These are phyloP conservation scores for Cenococcum geophilum DNA, from an alignment of 495 filamentous ascomycete species.

Conservation along the genomic window DNA sequence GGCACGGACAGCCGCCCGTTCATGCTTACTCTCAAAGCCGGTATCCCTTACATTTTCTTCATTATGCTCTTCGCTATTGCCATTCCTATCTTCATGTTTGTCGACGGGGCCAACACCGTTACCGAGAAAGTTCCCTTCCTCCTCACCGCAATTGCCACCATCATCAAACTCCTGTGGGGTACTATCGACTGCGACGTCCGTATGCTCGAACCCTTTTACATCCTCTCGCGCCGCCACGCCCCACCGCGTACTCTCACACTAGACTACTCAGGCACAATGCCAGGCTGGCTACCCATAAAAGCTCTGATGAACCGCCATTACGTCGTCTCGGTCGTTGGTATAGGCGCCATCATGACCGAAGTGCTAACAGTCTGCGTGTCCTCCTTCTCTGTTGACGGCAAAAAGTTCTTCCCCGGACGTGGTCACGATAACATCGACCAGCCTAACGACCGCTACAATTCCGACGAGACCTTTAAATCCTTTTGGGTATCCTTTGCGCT, in stretches of 20 bases:
- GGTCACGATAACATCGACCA: slow-evolving; percentile 22
- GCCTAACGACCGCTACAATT: slow-evolving; percentile 38
- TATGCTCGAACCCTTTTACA: slow-evolving; percentile 70
- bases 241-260: slow-evolving; percentile 57
- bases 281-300: slow-evolving; percentile 56
- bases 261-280: slow-evolving; percentile 65
- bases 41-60: slow-evolving; percentile 54
- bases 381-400: slow-evolving; percentile 53
- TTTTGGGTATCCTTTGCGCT: slow-evolving; percentile 56
- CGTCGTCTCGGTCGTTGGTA: slow-evolving; percentile 55
- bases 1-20: slow-evolving; percentile 45
- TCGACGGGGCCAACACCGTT: slow-evolving; percentile 45
- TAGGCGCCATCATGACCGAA: slow-evolving; percentile 59
- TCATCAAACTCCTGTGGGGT: slow-evolving; percentile 61
- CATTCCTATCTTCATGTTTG: slow-evolving; percentile 54
- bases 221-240: slow-evolving; percentile 57
- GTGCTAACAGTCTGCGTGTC: slow-evolving; percentile 62
- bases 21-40: slow-evolving; percentile 56
- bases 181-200: slow-evolving; percentile 65
- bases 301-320: slow-evolving; percentile 58
- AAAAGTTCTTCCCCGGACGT: slow-evolving; percentile 43
- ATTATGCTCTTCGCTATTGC: slow-evolving; percentile 46
- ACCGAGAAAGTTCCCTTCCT: slow-evolving; percentile 59
- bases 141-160: slow-evolving; percentile 55
- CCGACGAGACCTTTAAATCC: slow-evolving; percentile 54